Evolutionary conservation across 2,329 filamentous ascomycete species (phyloP), one percentile per base, ranked within the genome.

Genomic region (Dothideomycetes sp.): DNA sequence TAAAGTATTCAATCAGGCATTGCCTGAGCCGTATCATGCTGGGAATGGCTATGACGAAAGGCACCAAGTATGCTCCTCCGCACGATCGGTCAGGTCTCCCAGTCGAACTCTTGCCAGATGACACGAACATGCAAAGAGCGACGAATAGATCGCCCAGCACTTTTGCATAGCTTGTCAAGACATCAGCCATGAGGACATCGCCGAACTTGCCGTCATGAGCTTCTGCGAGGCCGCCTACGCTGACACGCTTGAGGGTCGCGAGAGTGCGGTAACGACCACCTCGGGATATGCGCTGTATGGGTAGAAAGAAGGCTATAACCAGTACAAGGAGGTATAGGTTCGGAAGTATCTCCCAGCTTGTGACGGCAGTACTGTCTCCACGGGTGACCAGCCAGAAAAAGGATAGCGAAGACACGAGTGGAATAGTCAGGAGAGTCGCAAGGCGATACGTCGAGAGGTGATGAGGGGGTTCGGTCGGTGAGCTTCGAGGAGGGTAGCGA

Each of bases 161-260:
- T 61, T 93, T 94, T 47, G 89, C 82, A 60, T 96, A 98, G 54
- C 84, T 93, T 29, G 91, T 98, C 52, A 96, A 65, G 41, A 87
- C 89, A 71, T 98, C 91, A 23, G 91, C 88, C 13, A 98, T 76
- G 44, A 98, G 66, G 38, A 96, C 82, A 58, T 98, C 91, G 42
- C 86, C 89, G 54, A 96, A 96, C 57, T 94, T 94, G 41, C 89
- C 87, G 61, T 95, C 84, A 51, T 84, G 76, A 1, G 84, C 70
- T 61, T 89, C 81, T 11, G 91, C 89, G 17, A 98, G 72, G 0
- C 89, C 88, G 17, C 91, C 91, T 30, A 95, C 67, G 51, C 76
- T 77, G 46, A 96, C 78, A 43, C 91, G 81, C 46, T 78, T 78
- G 31, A 96, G 67, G 0, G 79, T 89, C 9, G 74, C 64, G 33